These are phyloP conservation scores for Lophiotrema nucula DNA, from an alignment of 495 filamentous ascomycete species.

Conservation along the genomic window DNA sequence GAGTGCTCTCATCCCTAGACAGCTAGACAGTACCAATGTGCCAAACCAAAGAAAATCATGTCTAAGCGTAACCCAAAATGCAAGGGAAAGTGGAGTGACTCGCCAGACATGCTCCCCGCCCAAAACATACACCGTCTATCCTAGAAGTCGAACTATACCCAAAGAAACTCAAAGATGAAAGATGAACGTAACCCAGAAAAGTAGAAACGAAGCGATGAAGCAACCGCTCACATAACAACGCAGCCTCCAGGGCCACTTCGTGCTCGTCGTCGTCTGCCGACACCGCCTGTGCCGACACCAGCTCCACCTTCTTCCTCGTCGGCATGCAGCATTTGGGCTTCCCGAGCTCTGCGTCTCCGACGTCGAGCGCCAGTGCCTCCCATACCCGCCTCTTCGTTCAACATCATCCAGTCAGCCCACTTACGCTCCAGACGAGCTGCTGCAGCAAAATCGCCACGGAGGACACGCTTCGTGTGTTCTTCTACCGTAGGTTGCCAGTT, in stretches of 20 bases:
- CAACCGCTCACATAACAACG: slow-evolving; percentile 60
- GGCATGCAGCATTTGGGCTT: slow-evolving; percentile 68
- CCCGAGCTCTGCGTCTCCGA: slow-evolving; percentile 69
- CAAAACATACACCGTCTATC: too few relatives aligned
- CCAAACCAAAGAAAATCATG: too few relatives aligned
- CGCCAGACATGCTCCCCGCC: too few relatives aligned
- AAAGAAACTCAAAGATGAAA: too few relatives aligned
- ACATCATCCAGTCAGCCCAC: slow-evolving; percentile 95
- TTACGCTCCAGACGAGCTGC: slow-evolving; percentile 77
- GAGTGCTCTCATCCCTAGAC: too few relatives aligned
- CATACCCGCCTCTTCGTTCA: slow-evolving; percentile 76
- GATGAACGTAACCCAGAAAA: too few relatives aligned
- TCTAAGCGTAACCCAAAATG: too few relatives aligned
- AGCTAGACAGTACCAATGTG: too few relatives aligned
- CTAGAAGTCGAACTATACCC: too few relatives aligned
- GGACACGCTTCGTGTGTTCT: slow-evolving; percentile 81
- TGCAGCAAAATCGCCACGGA: slow-evolving; percentile 67
- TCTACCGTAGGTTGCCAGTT: slow-evolving; percentile 93
- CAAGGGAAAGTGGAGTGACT: too few relatives aligned
- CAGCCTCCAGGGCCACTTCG: slow-evolving; percentile 53
- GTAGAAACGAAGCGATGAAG: too few relatives aligned
- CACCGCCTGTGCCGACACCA: slow-evolving; percentile 30
- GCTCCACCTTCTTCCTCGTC: slow-evolving; percentile 70
- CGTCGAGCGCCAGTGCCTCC: slow-evolving; percentile 59
- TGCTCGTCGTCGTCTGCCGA: slow-evolving; percentile 51